A percentile compares a stretch with the other conserved stretches of the same genome.
phyloP scores from a whole-genome alignment of 345 rosid genomes.

The Boechera stricta region DNA sequence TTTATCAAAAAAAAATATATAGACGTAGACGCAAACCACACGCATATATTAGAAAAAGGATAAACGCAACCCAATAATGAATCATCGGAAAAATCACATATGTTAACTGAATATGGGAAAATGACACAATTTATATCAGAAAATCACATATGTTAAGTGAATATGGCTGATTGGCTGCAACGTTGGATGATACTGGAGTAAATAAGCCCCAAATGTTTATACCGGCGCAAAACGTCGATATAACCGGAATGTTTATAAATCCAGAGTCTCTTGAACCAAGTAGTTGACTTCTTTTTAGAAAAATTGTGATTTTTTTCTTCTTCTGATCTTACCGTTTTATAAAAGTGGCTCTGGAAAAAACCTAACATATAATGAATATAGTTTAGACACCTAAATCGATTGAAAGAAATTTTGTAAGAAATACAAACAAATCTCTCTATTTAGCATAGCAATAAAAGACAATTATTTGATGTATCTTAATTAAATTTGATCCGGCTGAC shows the following conservation, averaged over 20 bases:
- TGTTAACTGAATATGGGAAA: not conserved
- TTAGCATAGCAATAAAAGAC: slow-evolving; percentile 3
- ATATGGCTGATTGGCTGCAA: not conserved
- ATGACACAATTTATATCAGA: no score
- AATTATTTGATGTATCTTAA: slow-evolving; percentile 38
- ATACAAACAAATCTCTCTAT: slow-evolving; percentile 2
- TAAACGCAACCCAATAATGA: not conserved
- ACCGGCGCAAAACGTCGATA: not conserved
- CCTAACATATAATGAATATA: not conserved
- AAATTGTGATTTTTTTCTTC: not conserved
- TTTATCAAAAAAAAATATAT: no score
- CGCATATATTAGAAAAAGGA: slow-evolving; percentile 22
- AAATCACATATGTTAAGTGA: not conserved
- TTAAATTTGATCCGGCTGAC: slow-evolving; percentile 43
- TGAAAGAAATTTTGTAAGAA: not conserved
- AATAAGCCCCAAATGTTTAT: not conserved
- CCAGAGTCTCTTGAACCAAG: not conserved
- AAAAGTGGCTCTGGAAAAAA: not conserved
- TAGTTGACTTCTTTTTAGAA: not conserved
- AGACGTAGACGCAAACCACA: slow-evolving; percentile 37
- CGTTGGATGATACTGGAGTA: not conserved
- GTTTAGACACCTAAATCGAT: not conserved
- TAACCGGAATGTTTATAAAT: not conserved
- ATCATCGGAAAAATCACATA: not conserved
- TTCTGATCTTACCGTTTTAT: not conserved